phyloP scores from a whole-genome alignment of 768 basidiomycete species.

The Podaxis sp. region DNA sequence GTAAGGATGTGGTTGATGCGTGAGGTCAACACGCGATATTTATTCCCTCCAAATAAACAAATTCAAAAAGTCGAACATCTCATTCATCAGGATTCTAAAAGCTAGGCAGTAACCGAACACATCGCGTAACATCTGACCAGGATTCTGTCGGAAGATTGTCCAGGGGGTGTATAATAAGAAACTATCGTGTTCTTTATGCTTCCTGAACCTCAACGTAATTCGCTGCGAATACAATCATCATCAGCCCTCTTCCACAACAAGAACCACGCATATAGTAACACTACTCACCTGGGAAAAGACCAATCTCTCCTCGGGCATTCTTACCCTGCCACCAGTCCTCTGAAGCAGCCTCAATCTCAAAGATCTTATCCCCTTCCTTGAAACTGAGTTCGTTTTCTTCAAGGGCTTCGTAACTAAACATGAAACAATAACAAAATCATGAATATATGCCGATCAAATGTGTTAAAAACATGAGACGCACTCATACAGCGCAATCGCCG shows the following conservation, averaged over 20 bases:
- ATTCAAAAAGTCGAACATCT: background rate
- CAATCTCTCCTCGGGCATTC: constrained; percentile 52
- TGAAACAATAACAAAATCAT: background rate
- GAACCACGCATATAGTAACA: background rate
- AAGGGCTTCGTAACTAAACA: constrained; percentile 75
- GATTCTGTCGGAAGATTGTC: background rate
- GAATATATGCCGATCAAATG: constrained; percentile 4
- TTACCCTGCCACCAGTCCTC: constrained; percentile 92
- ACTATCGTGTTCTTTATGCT: constrained; percentile 15
- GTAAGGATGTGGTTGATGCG: background rate
- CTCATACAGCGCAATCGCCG: constrained; percentile 72
- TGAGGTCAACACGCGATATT: background rate
- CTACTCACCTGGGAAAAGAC: constrained; percentile 74
- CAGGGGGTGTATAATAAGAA: background rate
- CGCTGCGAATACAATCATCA: constrained; percentile 22
- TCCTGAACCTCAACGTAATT: constrained; percentile 40
- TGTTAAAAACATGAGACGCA: constrained; percentile 33
- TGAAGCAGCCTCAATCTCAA: constrained; percentile 73
- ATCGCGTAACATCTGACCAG: background rate
- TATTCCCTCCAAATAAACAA: background rate
- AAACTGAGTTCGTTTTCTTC: constrained; percentile 93
- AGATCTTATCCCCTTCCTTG: constrained; percentile 78
- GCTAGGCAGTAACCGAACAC: background rate
- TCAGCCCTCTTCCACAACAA: background rate
- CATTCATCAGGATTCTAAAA: background rate